Conservation (phyloP, 2,329 filamentous ascomycete species). For the Penicillium hordei region DNA sequence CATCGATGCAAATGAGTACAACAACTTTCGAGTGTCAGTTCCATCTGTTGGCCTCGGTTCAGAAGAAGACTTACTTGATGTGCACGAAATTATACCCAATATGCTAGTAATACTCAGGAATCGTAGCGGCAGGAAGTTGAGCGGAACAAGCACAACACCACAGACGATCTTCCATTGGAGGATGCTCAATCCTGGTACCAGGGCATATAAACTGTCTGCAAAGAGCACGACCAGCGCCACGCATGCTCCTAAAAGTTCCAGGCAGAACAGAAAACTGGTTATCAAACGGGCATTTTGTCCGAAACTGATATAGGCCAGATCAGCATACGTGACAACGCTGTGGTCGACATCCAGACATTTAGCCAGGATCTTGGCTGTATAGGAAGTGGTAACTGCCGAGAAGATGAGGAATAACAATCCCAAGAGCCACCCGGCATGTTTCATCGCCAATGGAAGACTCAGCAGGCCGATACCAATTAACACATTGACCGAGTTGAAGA, state of each 20-base stretch:
- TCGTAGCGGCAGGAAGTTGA: constrained; percentile 81
- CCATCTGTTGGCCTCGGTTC: neutral
- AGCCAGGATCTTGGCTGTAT: constrained; percentile 81
- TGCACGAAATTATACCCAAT: constrained; percentile 85
- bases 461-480: constrained; percentile 87
- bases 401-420: constrained; percentile 73
- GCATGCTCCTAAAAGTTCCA: constrained; percentile 84
- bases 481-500: constrained; percentile 95
- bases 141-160: constrained; percentile 71
- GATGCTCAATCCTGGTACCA: constrained; percentile 70
- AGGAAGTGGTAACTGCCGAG: constrained; percentile 73
- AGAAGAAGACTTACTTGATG: constrained; percentile 67
- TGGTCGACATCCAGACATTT: constrained; percentile 86
- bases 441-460: constrained; percentile 82
- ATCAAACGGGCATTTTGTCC: constrained; percentile 76
- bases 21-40: constrained; percentile 61
- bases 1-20: constrained; percentile 78
- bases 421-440: constrained; percentile 83
- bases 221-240: constrained; percentile 92
- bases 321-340: constrained; percentile 88
- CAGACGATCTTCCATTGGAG: constrained; percentile 83
- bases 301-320: constrained; percentile 88
- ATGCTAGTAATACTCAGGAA: constrained; percentile 87
- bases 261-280: constrained; percentile 80
- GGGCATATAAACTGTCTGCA: constrained; percentile 77